Conservation (phyloP, 768 basidiomycete species). For the Kwoniella bestiolae region DNA sequence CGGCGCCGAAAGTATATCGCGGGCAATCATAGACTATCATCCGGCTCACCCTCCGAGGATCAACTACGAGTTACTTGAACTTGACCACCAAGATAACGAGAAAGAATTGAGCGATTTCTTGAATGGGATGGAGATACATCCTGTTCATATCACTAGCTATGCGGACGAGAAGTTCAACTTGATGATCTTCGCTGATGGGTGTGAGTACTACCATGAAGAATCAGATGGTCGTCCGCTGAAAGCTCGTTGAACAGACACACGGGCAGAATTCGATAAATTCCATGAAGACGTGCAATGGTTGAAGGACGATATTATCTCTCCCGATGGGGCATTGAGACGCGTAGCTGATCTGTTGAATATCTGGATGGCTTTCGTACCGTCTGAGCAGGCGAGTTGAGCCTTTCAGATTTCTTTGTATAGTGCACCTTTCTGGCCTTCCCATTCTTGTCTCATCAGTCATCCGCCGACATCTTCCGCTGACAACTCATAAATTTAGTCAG, state of each 20-base stretch:
- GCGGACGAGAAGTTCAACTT: conserved; percentile 43
- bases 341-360: conserved; percentile 51
- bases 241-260: conserved; percentile 51
- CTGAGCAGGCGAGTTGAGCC: conserved; percentile 39
- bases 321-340: conserved; percentile 46
- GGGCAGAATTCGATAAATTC: conserved; percentile 45
- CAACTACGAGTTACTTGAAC: not conserved
- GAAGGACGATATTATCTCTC: conserved; percentile 46
- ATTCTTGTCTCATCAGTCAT: too few species aligned
- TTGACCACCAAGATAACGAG: not conserved
- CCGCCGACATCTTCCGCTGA: too few species aligned
- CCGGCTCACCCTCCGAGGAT: conserved; percentile 7
- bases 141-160: conserved; percentile 43
- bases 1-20: not conserved
- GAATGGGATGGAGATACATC: conserved; percentile 8
- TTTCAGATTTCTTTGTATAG: too few species aligned
- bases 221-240: too few species aligned
- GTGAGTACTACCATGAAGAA: too few species aligned
- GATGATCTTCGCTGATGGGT: conserved; percentile 56
- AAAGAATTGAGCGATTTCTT: not conserved
- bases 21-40: conserved; percentile 10
- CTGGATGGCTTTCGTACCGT: conserved; percentile 53
- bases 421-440: too few species aligned
- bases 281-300: conserved; percentile 44
- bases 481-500: conserved; percentile 39